Conservation (phyloP, 768 basidiomycete genomes). For the Collybia nuda region DNA sequence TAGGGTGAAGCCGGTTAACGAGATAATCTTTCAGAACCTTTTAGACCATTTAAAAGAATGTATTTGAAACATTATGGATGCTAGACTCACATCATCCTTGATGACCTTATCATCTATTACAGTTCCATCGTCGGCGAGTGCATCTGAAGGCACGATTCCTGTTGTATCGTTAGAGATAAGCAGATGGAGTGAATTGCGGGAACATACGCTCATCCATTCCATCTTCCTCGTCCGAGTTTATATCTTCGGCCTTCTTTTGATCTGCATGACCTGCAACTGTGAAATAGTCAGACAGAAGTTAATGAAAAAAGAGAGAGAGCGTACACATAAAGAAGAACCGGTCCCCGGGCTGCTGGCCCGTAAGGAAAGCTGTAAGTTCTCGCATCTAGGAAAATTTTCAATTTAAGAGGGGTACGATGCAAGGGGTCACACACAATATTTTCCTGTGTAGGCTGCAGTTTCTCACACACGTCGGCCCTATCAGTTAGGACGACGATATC, state of each 20-base stretch:
- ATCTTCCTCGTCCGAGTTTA: neutral
- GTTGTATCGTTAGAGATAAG: neutral
- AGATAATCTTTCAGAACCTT: neutral
- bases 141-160: constrained; percentile 1
- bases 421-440: neutral
- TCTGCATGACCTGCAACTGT: constrained; percentile 1
- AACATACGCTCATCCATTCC: constrained; percentile 2
- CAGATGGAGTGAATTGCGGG: neutral
- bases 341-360: neutral
- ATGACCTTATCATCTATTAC: neutral
- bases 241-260: neutral
- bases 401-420: neutral
- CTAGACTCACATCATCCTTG: neutral
- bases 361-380: neutral
- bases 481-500: constrained; percentile 1
- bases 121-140: neutral
- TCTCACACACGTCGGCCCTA: neutral
- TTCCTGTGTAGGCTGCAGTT: neutral
- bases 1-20: neutral
- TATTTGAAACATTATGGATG: neutral
- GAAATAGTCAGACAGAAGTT: neutral
- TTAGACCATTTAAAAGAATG: neutral
- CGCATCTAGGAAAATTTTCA: neutral
- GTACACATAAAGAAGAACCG: neutral
- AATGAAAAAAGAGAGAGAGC: neutral